phyloP scores from a whole-genome alignment of 2,329 filamentous ascomycete species.

The Cryphonectria parasitica region DNA sequence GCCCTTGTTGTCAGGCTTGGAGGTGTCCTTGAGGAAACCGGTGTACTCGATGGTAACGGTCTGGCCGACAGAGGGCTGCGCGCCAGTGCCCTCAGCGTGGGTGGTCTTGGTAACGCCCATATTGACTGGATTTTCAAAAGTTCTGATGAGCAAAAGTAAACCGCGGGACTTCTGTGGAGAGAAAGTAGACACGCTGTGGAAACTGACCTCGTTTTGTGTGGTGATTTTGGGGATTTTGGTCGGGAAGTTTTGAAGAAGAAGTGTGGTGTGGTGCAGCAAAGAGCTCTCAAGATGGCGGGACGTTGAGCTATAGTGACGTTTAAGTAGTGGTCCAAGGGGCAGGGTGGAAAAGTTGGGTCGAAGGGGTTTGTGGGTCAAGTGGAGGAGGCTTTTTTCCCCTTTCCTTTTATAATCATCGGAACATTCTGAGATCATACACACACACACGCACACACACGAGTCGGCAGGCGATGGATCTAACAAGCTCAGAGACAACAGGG shows the following conservation, averaged over 20 bases:
- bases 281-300: slow-evolving; percentile 7
- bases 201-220: slow-evolving; percentile 23
- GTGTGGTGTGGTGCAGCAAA: slow-evolving; percentile 6
- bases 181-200: background rate
- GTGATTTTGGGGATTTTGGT: slow-evolving; percentile 3
- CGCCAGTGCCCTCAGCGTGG: slow-evolving; percentile 63
- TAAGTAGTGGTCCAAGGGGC: slow-evolving; percentile 15
- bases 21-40: slow-evolving; percentile 77
- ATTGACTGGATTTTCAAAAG: slow-evolving; percentile 36
- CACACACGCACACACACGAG: background rate
- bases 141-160: slow-evolving; percentile 16
- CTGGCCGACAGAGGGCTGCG: slow-evolving; percentile 68
- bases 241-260: background rate
- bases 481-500: slow-evolving; percentile 6
- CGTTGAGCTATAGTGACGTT: slow-evolving; percentile 13
- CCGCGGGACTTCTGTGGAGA: slow-evolving; percentile 22
- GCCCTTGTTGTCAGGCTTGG: slow-evolving; percentile 67
- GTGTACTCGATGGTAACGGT: slow-evolving; percentile 88
- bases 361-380: slow-evolving; percentile 23
- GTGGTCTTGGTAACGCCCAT: slow-evolving; percentile 78
- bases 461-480: background rate
- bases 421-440: slow-evolving; percentile 6
- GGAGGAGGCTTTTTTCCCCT: slow-evolving; percentile 20
- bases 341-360: slow-evolving; percentile 14
- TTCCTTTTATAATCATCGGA: slow-evolving; percentile 21